A percentile compares a stretch with the other conserved stretches of the same genome.
These are phyloP conservation scores for Juglanconis oblonga DNA, from an alignment of 2,329 filamentous ascomycete species.

Conservation along the genomic window DNA sequence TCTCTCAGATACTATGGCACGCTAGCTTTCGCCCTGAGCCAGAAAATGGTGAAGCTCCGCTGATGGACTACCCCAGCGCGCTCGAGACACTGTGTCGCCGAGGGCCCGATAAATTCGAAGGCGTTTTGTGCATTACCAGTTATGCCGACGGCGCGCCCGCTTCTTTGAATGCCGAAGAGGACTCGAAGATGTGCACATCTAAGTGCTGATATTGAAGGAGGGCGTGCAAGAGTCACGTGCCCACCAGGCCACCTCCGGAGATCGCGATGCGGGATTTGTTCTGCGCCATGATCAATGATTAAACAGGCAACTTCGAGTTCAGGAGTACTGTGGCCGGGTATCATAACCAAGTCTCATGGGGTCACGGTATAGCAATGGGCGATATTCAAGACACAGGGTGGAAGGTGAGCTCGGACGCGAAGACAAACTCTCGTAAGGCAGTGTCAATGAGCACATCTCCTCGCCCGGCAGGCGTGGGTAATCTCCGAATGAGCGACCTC, in stretches of 20 bases:
- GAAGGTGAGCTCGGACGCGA: too few species aligned
- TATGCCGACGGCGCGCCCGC: neutral
- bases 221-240: conserved; percentile 13
- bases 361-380: too few species aligned
- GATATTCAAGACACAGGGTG: too few species aligned
- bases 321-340: too few species aligned
- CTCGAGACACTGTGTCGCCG: conserved; percentile 12
- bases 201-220: conserved; percentile 1
- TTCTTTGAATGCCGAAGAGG: neutral
- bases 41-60: neutral
- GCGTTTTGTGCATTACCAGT: neutral
- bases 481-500: too few species aligned
- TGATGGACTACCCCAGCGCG: conserved; percentile 1
- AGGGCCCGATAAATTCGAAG: neutral
- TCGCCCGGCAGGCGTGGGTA: too few species aligned
- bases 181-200: conserved; percentile 10
- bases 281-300: too few species aligned
- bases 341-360: too few species aligned
- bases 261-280: conserved; percentile 20
- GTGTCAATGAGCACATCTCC: too few species aligned
- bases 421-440: too few species aligned
- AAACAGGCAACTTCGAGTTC: too few species aligned
- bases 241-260: conserved; percentile 21
- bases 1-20: too few species aligned
- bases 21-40: neutral